Evolutionary conservation across 345 rosid genomes (phyloP).

Genomic region (Abelmoschus esculentus): DNA sequence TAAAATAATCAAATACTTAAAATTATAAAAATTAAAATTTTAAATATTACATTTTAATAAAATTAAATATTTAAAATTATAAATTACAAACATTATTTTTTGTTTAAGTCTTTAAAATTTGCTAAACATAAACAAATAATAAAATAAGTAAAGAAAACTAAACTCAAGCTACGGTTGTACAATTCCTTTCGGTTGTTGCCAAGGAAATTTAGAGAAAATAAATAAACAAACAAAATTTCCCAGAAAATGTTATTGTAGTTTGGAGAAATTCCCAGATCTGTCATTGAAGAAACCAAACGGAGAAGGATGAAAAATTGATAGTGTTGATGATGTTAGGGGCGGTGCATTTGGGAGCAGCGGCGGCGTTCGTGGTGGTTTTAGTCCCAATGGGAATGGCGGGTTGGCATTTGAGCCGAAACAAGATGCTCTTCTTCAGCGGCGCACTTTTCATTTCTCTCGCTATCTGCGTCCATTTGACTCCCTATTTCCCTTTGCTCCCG

Average conservation of each 20-base stretch:
- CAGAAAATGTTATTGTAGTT: not conserved
- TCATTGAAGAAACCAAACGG: not conserved
- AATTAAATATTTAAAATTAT: no score
- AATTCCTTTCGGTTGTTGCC: not conserved
- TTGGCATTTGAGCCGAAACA: slow-evolving; percentile 1
- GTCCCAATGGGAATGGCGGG: not conserved
- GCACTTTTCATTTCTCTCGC: not conserved
- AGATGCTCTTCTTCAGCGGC: not conserved
- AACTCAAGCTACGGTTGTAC: not conserved
- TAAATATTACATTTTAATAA: no score
- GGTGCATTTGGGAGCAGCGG: not conserved
- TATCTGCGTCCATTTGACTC: not conserved
- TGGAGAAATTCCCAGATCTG: not conserved
- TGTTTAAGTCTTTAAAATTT: no score
- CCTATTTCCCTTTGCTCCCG: not conserved
- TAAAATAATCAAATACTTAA: no score
- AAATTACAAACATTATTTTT: no score
- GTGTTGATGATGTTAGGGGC: not conserved
- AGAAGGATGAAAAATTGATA: not conserved
- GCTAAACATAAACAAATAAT: no score
- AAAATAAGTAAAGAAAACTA: not conserved
- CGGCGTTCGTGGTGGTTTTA: not conserved
- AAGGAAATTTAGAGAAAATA: not conserved
- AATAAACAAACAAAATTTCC: not conserved
- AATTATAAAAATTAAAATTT: no score